phyloP scores from a whole-genome alignment of 495 filamentous ascomycete species.

The Aspergillus leporis region DNA sequence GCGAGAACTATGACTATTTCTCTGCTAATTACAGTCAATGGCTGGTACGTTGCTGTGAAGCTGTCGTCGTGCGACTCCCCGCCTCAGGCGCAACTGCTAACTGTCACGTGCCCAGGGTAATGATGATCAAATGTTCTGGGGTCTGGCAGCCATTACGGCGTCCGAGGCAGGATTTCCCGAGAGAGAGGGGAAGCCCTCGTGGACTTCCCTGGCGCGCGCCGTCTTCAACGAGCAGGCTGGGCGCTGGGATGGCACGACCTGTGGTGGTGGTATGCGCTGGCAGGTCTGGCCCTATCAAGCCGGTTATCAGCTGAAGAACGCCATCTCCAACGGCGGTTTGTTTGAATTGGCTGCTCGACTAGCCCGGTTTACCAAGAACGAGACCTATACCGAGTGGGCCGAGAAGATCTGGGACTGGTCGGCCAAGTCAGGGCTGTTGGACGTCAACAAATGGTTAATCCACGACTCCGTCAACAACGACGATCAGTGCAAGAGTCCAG shows the following conservation, averaged over 20 bases:
- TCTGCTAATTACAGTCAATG: slow-evolving; percentile 29
- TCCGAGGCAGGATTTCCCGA: slow-evolving; percentile 47
- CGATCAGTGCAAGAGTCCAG: slow-evolving; percentile 53
- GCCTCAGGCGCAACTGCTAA: not conserved
- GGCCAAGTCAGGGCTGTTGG: slow-evolving; percentile 49
- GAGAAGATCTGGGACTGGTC: slow-evolving; percentile 64
- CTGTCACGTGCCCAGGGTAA: slow-evolving; percentile 33
- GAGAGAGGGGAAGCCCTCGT: slow-evolving; percentile 53
- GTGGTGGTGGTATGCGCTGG: slow-evolving; percentile 50
- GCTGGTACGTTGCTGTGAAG: slow-evolving; percentile 15
- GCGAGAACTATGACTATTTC: slow-evolving; percentile 44
- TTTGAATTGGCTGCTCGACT: slow-evolving; percentile 65
- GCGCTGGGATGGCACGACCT: slow-evolving; percentile 46
- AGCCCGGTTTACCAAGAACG: slow-evolving; percentile 61
- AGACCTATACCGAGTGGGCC: slow-evolving; percentile 64
- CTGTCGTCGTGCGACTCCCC: not conserved
- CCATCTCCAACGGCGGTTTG: slow-evolving; percentile 63
- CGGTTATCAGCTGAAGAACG: slow-evolving; percentile 62
- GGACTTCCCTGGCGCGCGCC: slow-evolving; percentile 68
- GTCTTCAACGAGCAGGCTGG: slow-evolving; percentile 67
- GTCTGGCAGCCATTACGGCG: slow-evolving; percentile 48
- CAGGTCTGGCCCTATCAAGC: slow-evolving; percentile 48
- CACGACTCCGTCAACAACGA: slow-evolving; percentile 52
- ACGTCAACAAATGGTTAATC: slow-evolving; percentile 51
- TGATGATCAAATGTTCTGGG: slow-evolving; percentile 55